Percentiles rank a stretch among this genome's conserved stretches.
Evolutionary conservation across 1,284 basidiomycete species (phyloP).

Genomic region (Malassezia caprae): DNA sequence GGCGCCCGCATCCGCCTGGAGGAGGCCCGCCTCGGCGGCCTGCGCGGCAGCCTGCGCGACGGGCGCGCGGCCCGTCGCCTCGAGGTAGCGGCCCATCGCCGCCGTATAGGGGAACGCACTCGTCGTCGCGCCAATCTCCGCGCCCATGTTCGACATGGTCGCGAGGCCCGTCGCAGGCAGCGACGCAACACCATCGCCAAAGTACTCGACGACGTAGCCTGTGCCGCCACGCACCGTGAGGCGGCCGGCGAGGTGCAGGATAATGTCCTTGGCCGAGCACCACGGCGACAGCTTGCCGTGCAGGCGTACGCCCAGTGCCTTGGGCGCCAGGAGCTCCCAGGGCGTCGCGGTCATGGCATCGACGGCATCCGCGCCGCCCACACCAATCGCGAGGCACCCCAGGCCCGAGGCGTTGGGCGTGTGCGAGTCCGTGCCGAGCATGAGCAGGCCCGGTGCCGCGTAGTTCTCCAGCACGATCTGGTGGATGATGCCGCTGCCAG

Average conservation of each 20-base stretch:
- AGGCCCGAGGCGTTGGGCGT: slow-evolving; percentile 97
- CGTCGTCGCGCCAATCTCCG: slow-evolving; percentile 96
- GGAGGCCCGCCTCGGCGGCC: slow-evolving; percentile 67
- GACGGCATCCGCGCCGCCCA: slow-evolving; percentile 96
- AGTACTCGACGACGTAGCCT: slow-evolving; percentile 92
- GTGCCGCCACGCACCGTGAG: slow-evolving; percentile 95
- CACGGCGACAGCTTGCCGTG: slow-evolving; percentile 80
- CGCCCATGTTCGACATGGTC: slow-evolving; percentile 96
- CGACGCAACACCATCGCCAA: slow-evolving; percentile 78
- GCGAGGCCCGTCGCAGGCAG: slow-evolving; percentile 94
- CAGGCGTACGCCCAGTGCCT: slow-evolving; percentile 69
- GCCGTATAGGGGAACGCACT: slow-evolving; percentile 91
- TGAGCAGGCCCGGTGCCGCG: slow-evolving; percentile 61
- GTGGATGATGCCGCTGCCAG: slow-evolving; percentile 76
- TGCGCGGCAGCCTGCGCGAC: slow-evolving; percentile 78
- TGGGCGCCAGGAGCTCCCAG: slow-evolving; percentile 94
- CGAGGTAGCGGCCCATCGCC: slow-evolving; percentile 74
- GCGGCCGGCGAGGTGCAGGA: slow-evolving; percentile 84
- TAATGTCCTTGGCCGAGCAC: slow-evolving; percentile 93
- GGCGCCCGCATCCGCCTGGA: slow-evolving; percentile 74
- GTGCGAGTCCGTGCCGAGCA: slow-evolving; percentile 72
- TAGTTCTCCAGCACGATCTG: slow-evolving; percentile 96
- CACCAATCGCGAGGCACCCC: slow-evolving; percentile 95
- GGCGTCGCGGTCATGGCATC: slow-evolving; percentile 96
- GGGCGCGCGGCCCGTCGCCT: slow-evolving; percentile 76